Conservation (phyloP, 1,139 yeast species). For the Diutina scorzettiae region DNA sequence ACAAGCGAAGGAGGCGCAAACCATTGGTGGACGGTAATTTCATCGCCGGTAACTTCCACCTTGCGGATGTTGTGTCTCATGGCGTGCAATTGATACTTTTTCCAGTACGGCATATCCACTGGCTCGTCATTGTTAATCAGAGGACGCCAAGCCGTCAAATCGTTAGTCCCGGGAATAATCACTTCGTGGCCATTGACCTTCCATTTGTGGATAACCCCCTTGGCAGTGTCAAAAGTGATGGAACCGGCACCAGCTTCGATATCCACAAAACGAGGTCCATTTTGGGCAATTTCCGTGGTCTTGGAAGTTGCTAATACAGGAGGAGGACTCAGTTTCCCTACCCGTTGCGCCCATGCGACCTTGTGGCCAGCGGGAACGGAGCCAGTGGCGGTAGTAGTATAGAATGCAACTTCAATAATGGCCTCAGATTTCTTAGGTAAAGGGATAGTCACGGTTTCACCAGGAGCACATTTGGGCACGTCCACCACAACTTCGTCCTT, state of each 20-base stretch:
- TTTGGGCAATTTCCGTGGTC: too few relatives aligned
- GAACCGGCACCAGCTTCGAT: too few relatives aligned
- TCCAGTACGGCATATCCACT: slow-evolving; percentile 12
- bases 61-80: slow-evolving; percentile 8
- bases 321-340: too few relatives aligned
- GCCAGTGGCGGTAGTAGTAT: slow-evolving; percentile 7
- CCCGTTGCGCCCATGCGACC: too few relatives aligned
- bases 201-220: too few relatives aligned
- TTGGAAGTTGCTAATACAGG: too few relatives aligned
- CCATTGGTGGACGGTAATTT: slow-evolving; percentile 8
- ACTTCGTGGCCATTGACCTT: too few relatives aligned
- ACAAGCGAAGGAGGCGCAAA: slow-evolving; percentile 11
- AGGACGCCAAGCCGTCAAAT: slow-evolving; percentile 18
- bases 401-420: slow-evolving; percentile 8
- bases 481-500: slow-evolving; percentile 7
- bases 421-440: slow-evolving; percentile 7
- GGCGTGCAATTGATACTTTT: slow-evolving; percentile 10
- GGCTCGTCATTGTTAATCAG: slow-evolving; percentile 19
- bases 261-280: too few relatives aligned
- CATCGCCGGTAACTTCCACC: slow-evolving; percentile 6
- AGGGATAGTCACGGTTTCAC: slow-evolving; percentile 4
- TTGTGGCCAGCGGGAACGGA: slow-evolving; percentile 13
- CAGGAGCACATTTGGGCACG: slow-evolving; percentile 8
- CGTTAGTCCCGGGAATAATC: too few relatives aligned
- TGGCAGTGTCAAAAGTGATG: too few relatives aligned